These are phyloP conservation scores for Sclerotinia borealis DNA, from an alignment of 2,329 filamentous ascomycete species.

Conservation along the genomic window DNA sequence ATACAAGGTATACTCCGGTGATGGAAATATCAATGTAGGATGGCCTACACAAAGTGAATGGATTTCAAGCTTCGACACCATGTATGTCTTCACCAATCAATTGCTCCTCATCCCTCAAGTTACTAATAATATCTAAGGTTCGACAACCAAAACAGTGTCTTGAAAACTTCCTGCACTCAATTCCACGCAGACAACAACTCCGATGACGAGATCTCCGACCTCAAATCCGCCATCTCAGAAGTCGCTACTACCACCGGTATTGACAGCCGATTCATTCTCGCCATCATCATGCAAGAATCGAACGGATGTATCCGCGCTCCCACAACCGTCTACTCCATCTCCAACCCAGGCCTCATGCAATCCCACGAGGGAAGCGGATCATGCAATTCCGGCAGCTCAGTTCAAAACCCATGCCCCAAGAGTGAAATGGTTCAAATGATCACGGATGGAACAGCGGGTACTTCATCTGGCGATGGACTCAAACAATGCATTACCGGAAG, in stretches of 20 bases:
- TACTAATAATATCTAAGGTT: constrained; percentile 5
- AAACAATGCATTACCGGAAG: constrained; percentile 21
- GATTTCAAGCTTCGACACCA: constrained; percentile 15
- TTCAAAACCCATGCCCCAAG: constrained; percentile 14
- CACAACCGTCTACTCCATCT: constrained; percentile 13
- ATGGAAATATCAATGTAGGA: constrained; percentile 10
- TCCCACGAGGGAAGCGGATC: constrained; percentile 16
- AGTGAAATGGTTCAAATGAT: constrained; percentile 30
- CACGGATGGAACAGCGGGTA: constrained; percentile 29
- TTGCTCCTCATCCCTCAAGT: too few relatives aligned
- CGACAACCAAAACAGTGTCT: not conserved
- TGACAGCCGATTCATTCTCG: constrained; percentile 30
- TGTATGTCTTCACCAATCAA: constrained; percentile 8
- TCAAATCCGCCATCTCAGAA: constrained; percentile 13
- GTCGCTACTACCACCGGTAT: constrained; percentile 13
- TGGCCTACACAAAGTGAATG: constrained; percentile 15
- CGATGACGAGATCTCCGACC: constrained; percentile 14
- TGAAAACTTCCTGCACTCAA: constrained; percentile 10
- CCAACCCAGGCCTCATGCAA: constrained; percentile 29
- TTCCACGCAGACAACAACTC: constrained; percentile 8
- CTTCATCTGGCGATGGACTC: constrained; percentile 25
- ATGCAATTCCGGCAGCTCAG: constrained; percentile 18
- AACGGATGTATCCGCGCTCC: constrained; percentile 25
- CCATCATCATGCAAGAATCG: constrained; percentile 33
- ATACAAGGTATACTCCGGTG: constrained; percentile 14